phyloP scores from a whole-genome alignment of 148 eudicot genomes.

The Persicaria maculosa region DNA sequence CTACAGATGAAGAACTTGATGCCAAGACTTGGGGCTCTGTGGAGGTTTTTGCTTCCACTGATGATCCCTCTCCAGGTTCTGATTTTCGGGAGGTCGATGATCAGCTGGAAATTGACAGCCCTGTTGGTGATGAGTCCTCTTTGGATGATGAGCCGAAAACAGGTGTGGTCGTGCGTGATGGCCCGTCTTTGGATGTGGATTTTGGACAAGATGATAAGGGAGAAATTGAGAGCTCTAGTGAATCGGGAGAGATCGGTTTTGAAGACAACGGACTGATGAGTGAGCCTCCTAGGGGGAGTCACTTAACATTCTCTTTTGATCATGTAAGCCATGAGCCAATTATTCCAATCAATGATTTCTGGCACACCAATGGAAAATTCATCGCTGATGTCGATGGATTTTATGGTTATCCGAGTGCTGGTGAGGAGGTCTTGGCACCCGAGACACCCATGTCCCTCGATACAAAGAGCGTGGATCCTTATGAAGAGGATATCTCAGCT shows the following conservation, averaged over 20 bases:
- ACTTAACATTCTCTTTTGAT: background rate
- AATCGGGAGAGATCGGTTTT: background rate
- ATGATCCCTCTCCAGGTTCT: background rate
- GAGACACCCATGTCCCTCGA: background rate
- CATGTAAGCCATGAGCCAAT: background rate
- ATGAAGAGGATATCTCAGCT: background rate
- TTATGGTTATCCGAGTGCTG: background rate
- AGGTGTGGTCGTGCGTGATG: too few relatives aligned
- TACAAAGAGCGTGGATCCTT: constrained; percentile 1
- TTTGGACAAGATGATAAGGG: background rate
- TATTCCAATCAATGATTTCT: background rate
- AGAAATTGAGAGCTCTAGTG: background rate
- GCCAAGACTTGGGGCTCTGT: too few relatives aligned
- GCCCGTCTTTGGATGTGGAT: too few relatives aligned
- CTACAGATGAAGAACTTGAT: too few relatives aligned
- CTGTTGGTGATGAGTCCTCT: background rate
- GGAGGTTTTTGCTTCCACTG: too few relatives aligned
- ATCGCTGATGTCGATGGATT: background rate
- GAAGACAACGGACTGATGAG: background rate
- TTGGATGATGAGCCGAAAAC: too few relatives aligned
- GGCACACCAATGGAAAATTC: constrained; percentile 11
- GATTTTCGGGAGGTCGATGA: background rate
- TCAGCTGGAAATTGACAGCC: background rate
- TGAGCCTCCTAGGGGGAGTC: background rate
- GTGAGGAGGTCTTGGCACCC: background rate